Base-by-base conservation (phyloP, 768 basidiomycete species). In the Mycena olivaceomarginata region DNA sequence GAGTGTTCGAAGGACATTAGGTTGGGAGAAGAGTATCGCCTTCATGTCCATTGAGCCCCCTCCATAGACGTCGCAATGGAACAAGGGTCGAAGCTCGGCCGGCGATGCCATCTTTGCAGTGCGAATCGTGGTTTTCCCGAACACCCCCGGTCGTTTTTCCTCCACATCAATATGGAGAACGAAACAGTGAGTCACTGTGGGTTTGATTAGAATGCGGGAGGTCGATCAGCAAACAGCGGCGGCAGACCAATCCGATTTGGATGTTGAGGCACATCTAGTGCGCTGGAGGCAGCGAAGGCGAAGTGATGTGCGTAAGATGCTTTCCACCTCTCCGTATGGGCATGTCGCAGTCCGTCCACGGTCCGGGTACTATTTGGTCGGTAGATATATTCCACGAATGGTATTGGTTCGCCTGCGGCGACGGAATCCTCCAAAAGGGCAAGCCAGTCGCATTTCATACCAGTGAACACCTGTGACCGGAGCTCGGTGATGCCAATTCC, bases 361-460 rank as follows among this genome's bases (percentile, higher is more conserved):
- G 69, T 25, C 2, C 9, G 69, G 37, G 69, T 70, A 22, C 57
- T 70, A n/a, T 43, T 43, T 9, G 45, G 43, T 4, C 69, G 56
- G 31, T 70, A 18, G 59, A 70, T 45, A 48, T 70, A 70, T 60
- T 9, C 13, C 20, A 37, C 4, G 69, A 12, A 1, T 70, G 69
- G 69, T 2, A 70, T 5, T 70, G 6, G 41, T 11, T 25, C n/a
- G 46, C 67, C 67, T 31, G 56, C 67, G 56, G 67, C 67, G 40
- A 69, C 67, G 45, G 67, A 69, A 57, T 69, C 69, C 59, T 70
- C 59, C 69, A 70, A 62, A 70, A 60, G 69, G n/a, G 69, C 4
- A 70, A 70, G 69, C 69, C 68, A 70, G 57, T 70, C 68, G 57
- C 68, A 70, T 31, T 70, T 22, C 57, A 70, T 70, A 56, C 56